A percentile compares a stretch with the other conserved stretches of the same genome.
Conservation (phyloP, 164 flowering plant species). For the Vitis cinerea region DNA sequence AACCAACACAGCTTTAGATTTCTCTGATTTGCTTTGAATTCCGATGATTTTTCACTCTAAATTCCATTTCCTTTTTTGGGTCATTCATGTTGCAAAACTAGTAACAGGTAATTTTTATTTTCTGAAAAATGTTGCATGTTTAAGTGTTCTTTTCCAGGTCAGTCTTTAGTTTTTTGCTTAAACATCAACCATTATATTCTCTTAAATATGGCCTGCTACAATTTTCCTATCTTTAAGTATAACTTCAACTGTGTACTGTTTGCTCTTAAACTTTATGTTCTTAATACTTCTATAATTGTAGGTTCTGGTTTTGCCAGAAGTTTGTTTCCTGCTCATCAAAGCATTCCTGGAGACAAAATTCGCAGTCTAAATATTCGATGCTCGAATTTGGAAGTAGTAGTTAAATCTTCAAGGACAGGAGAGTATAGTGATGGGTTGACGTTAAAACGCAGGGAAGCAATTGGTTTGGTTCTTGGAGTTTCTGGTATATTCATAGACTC, state of each 20-base stretch:
- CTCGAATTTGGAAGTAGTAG: constrained; percentile 17
- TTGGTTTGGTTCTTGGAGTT: constrained; percentile 45
- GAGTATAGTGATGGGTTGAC: constrained; percentile 10
- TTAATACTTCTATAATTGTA: constrained; percentile 1
- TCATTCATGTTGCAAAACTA: too few relatives aligned
- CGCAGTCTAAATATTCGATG: constrained; percentile 21
- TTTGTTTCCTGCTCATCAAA: constrained; percentile 13
- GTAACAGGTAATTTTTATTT: too few relatives aligned
- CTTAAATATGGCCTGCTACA: too few relatives aligned
- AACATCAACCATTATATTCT: too few relatives aligned
- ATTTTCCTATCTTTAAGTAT: background rate
- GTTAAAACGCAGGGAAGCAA: constrained; percentile 44
- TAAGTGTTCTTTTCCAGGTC: too few relatives aligned
- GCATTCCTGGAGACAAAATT: constrained; percentile 12
- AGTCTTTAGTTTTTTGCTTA: background rate
- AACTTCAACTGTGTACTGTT: background rate
- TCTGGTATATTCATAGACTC: constrained; percentile 35
- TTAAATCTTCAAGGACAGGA: constrained; percentile 13
- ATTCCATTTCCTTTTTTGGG: too few relatives aligned
- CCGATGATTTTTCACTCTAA: too few relatives aligned
- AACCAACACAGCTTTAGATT: too few relatives aligned
- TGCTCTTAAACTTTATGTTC: background rate
- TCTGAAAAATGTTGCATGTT: too few relatives aligned
- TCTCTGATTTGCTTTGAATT: too few relatives aligned
- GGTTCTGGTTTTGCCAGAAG: constrained; percentile 25